Evolutionary conservation across 495 filamentous ascomycete genomes (phyloP).

Genomic region (Penicillium bovifimosum): DNA sequence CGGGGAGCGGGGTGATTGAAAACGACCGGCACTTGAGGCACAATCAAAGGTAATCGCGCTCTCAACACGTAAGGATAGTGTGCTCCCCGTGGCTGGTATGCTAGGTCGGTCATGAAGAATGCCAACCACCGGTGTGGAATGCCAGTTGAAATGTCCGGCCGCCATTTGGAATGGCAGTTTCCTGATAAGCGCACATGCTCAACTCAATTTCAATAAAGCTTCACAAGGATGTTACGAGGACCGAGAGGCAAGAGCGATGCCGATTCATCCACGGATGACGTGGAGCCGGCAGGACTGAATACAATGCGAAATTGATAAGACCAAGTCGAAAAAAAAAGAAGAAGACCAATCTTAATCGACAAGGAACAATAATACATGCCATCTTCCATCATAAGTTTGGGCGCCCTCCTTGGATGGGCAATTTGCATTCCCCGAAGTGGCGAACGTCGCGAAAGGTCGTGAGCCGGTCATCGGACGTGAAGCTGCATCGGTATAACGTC

Average conservation of each 20-base stretch:
- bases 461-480: not conserved
- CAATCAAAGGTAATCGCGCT: not conserved
- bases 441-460: not conserved
- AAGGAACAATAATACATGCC: not conserved
- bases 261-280: not conserved
- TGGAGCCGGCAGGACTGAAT: not conserved
- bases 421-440: conserved; percentile 19
- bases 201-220: conserved; percentile 2
- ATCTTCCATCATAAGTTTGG: not conserved
- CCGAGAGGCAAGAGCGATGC: conserved; percentile 6
- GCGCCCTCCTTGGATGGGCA: not conserved
- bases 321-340: too few relatives aligned
- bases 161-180: conserved; percentile 25
- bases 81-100: conserved; percentile 29
- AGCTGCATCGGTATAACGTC: conserved; percentile 5
- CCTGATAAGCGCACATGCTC: not conserved
- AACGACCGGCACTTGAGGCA: not conserved
- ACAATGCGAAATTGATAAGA: not conserved
- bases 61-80: conserved; percentile 29
- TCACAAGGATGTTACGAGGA: not conserved
- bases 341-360: not conserved
- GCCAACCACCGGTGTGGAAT: conserved; percentile 23
- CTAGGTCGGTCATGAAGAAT: conserved; percentile 33
- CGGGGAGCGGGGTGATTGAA: conserved; percentile 7
- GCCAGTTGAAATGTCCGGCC: conserved; percentile 16